phyloP scores from a whole-genome alignment of 257 asterid species.

The Capsicum pubescens region DNA sequence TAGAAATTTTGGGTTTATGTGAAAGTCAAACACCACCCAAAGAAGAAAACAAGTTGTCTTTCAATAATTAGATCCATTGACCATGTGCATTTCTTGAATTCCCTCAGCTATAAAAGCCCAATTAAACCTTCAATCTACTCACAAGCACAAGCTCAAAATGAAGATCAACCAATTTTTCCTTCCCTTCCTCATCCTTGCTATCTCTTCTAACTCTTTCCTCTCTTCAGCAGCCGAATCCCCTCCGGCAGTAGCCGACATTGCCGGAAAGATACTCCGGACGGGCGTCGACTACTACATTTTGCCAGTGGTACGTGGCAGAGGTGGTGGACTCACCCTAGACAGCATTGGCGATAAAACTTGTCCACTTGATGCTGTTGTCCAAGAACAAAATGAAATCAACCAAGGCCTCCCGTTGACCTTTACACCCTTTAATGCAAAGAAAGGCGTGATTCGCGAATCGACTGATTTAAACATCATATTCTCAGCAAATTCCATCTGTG shows the following conservation, averaged over 20 bases:
- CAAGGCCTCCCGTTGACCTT: slow-evolving; percentile 57
- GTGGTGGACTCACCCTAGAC: slow-evolving; percentile 66
- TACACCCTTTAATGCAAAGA: slow-evolving; percentile 42
- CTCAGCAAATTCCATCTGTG: slow-evolving; percentile 46
- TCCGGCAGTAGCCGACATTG: slow-evolving; percentile 23
- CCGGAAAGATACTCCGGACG: slow-evolving; percentile 21
- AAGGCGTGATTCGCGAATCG: slow-evolving; percentile 45
- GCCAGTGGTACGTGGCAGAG: slow-evolving; percentile 60
- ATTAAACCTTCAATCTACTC: slow-evolving; percentile 6
- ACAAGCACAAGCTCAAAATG: not conserved
- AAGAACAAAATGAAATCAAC: slow-evolving; percentile 41
- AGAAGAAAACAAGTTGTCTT: not conserved
- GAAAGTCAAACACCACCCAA: not conserved
- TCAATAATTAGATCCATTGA: not conserved
- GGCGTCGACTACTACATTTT: slow-evolving; percentile 46
- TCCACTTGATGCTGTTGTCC: slow-evolving; percentile 56
- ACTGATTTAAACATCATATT: slow-evolving; percentile 57
- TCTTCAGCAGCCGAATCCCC: slow-evolving; percentile 30
- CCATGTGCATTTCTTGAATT: slow-evolving; percentile 2
- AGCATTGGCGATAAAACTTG: slow-evolving; percentile 40
- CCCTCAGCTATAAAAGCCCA: slow-evolving; percentile 20
- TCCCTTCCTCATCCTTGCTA: slow-evolving; percentile 17
- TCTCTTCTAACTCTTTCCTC: slow-evolving; percentile 14
- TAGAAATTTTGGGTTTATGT: not conserved
- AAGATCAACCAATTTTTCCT: slow-evolving; percentile 7